Evolutionary conservation across 805 yeast species (phyloP).

Genomic region (Kodamaea laetipori): DNA sequence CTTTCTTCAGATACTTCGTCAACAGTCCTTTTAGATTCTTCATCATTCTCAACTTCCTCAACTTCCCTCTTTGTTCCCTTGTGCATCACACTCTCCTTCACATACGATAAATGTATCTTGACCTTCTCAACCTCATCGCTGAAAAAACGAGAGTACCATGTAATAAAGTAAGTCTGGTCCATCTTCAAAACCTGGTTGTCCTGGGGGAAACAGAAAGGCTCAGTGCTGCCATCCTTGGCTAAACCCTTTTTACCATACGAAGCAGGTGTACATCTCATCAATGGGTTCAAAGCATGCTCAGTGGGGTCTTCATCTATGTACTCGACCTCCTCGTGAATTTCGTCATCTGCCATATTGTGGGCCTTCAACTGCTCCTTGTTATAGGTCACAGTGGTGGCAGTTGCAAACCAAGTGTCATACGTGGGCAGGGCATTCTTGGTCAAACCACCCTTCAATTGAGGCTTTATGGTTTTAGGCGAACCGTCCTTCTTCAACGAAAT

Average conservation of each 20-base stretch:
- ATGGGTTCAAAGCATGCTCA: slow-evolving; percentile 70
- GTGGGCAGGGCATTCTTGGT: slow-evolving; percentile 69
- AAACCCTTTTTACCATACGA: slow-evolving; percentile 64
- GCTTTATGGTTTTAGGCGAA: slow-evolving; percentile 74
- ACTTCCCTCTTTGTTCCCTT: slow-evolving; percentile 55
- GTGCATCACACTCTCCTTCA: slow-evolving; percentile 55
- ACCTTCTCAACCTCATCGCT: slow-evolving; percentile 57
- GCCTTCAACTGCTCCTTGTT: slow-evolving; percentile 68
- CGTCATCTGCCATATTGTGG: slow-evolving; percentile 68
- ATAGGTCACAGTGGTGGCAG: slow-evolving; percentile 59
- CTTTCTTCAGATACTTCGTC: slow-evolving; percentile 1
- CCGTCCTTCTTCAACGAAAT: slow-evolving; percentile 76
- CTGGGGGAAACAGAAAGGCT: slow-evolving; percentile 84
- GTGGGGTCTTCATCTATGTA: slow-evolving; percentile 70
- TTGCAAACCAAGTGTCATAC: slow-evolving; percentile 75
- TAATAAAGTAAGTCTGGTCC: slow-evolving; percentile 69
- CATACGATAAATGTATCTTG: slow-evolving; percentile 64
- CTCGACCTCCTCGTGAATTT: slow-evolving; percentile 55
- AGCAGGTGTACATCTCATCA: slow-evolving; percentile 84
- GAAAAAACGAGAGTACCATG: slow-evolving; percentile 79
- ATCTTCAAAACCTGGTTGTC: slow-evolving; percentile 58
- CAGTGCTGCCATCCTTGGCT: slow-evolving; percentile 57
- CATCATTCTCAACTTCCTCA: too few species aligned
- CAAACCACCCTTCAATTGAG: slow-evolving; percentile 71
- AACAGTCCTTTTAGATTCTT: too few species aligned